phyloP scores from a whole-genome alignment of 805 yeast genomes.

The Monosporozyma yasuniensis region DNA sequence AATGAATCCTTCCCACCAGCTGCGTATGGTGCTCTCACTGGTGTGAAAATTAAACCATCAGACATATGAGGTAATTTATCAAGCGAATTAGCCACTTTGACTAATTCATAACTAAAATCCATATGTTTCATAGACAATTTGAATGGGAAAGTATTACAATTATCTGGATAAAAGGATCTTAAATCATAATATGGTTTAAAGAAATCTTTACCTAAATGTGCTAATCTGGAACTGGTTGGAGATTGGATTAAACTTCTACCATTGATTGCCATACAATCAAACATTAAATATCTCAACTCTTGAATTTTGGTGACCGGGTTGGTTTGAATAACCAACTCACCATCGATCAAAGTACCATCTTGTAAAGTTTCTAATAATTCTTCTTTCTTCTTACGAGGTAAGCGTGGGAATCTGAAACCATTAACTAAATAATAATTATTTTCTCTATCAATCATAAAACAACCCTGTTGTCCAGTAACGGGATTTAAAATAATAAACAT shows the following conservation, averaged over 20 bases:
- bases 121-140: constrained; percentile 79
- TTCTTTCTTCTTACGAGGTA: constrained; percentile 27
- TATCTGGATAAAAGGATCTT: constrained; percentile 61
- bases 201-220: constrained; percentile 73
- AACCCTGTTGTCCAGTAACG: constrained; percentile 75
- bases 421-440: constrained; percentile 79
- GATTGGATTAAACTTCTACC: constrained; percentile 62
- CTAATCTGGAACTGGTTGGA: constrained; percentile 71
- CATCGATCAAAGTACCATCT: constrained; percentile 85
- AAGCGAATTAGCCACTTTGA: constrained; percentile 63
- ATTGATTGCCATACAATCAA: constrained; percentile 83
- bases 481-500: constrained; percentile 55
- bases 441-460: constrained; percentile 80
- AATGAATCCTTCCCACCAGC: constrained; percentile 78
- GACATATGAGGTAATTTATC: constrained; percentile 74
- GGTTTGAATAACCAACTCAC: constrained; percentile 76
- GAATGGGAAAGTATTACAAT: constrained; percentile 71
- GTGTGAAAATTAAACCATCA: constrained; percentile 91
- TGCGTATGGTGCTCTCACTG: constrained; percentile 77
- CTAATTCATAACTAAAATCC: constrained; percentile 73
- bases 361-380: constrained; percentile 45
- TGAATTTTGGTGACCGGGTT: constrained; percentile 45
- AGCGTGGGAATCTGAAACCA: constrained; percentile 72
- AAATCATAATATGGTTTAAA: constrained; percentile 74
- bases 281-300: constrained; percentile 73